Percentiles rank a stretch among this genome's conserved stretches.
Conservation (phyloP, 2,329 filamentous ascomycete genomes). For the Cladorrhinum sp. region DNA sequence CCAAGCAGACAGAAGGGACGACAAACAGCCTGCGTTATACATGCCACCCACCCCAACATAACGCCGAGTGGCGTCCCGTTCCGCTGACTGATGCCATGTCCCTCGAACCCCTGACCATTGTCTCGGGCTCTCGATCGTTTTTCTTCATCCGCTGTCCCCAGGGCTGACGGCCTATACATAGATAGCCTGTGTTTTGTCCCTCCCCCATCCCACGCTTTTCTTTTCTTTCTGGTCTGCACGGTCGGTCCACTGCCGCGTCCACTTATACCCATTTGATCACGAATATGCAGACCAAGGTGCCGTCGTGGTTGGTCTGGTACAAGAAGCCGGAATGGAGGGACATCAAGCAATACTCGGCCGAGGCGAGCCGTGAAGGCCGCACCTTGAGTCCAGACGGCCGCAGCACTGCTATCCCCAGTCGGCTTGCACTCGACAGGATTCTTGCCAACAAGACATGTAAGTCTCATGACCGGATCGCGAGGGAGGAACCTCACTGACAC, state of each 20-base stretch:
- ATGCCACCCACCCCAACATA: neutral
- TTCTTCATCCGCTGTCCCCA: neutral
- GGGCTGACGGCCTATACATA: neutral
- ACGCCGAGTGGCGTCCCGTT: conserved; percentile 2
- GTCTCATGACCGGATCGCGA: too few species aligned
- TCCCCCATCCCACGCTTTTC: neutral
- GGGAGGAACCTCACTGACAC: conserved; percentile 7
- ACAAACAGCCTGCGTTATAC: neutral
- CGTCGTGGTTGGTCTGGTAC: conserved; percentile 45
- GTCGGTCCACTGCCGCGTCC: neutral
- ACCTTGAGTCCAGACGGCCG: conserved; percentile 36
- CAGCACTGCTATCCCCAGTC: conserved; percentile 37
- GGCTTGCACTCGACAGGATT: conserved; percentile 44
- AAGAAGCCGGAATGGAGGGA: conserved; percentile 49
- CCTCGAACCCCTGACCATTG: neutral
- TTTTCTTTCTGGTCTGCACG: neutral
- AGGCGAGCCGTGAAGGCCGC: conserved; percentile 36
- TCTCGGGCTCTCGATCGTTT: neutral
- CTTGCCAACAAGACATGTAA: conserved; percentile 47
- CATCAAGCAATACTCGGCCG: conserved; percentile 43
- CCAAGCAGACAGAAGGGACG: conserved; percentile 4
- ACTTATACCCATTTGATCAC: neutral
- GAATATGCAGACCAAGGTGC: conserved; percentile 29
- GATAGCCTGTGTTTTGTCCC: neutral
- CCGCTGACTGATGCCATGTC: neutral